Base-by-base conservation (phyloP, 331 rosid genomes). In the Cydonia oblonga region DNA sequence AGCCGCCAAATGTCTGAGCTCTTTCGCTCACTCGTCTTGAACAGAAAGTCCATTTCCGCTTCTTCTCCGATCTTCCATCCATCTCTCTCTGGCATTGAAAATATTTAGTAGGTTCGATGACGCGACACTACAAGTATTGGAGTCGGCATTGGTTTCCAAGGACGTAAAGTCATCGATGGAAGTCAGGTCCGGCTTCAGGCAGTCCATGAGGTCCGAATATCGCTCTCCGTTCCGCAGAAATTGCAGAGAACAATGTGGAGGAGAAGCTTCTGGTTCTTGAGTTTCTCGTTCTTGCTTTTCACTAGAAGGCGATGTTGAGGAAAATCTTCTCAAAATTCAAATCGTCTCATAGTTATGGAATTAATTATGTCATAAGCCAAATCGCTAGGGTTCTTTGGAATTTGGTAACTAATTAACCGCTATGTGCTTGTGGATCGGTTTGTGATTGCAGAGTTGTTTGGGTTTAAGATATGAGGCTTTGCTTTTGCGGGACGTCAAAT, bases 401-500 rank as follows among this genome's bases (percentile, higher is more conserved):
- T 16, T 49, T 49, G 54, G 54, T 49, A 35, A 49, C 54, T 49
- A 16, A 49, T 16, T 6, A 49, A 15, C 20, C 1, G 9, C 2
- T 16, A 6, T 16, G 54, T 49, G 54, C 54, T 49, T 26, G 65
- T 60, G 65, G 9, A 7, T 26, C 35, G 19, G 65, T 71, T 38
- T 71, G 25, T 79, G 82, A 52, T 72, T 44, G 29, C 76, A 89
- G 97, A 93, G 90, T 78, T 91, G 92, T 80, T 82, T 91, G 84
- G 97, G 96, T 13, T 75, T 93, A 87, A 85, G 95, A 77, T 91
- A 93, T 38, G 98, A 93, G 79, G 95, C 88, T 76, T 85, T 93
- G 76, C 75, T 80, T 75, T 54, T 91, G 86, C 81, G 91, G 56
- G 88, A 89, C 10, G 71, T 73, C 62, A 83, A 80, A 79, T 87